Evolutionary conservation across 805 yeast species (phyloP).

Genomic region (Ascoidea tarda): DNA sequence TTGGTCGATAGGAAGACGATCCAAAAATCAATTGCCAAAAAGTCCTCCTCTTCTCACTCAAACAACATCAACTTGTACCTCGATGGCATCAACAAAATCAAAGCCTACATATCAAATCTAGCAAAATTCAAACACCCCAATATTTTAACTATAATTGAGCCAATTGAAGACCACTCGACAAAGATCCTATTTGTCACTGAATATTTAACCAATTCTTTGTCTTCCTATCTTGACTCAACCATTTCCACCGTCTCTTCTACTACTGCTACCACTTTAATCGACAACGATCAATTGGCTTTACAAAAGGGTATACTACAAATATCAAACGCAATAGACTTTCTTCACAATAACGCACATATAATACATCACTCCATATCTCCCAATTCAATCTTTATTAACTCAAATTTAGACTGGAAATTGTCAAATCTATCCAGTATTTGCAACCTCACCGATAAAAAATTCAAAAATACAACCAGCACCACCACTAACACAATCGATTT

Average conservation of each 20-base stretch:
- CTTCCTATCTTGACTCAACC: too few species aligned
- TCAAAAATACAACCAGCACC: constrained; percentile 25
- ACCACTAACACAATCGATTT: constrained; percentile 20
- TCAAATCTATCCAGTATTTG: constrained; percentile 49
- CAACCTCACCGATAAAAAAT: constrained; percentile 33
- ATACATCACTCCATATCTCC: constrained; percentile 77
- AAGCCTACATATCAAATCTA: constrained; percentile 54
- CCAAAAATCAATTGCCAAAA: constrained; percentile 22
- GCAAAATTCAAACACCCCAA: constrained; percentile 85
- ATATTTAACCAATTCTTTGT: constrained; percentile 44
- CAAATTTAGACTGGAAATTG: constrained; percentile 88
- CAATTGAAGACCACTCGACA: constrained; percentile 73
- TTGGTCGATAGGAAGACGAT: constrained; percentile 30
- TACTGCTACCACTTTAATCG: constrained; percentile 13
- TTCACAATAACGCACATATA: constrained; percentile 62
- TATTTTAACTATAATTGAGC: constrained; percentile 71
- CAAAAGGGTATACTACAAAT: constrained; percentile 77
- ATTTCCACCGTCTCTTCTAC: constrained; percentile 20
- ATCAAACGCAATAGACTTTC: constrained; percentile 64
- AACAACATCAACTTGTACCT: constrained; percentile 10
- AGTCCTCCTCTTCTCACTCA: neutral
- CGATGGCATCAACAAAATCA: constrained; percentile 54
- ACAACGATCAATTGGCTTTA: constrained; percentile 52
- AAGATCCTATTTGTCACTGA: constrained; percentile 79
- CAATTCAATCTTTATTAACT: constrained; percentile 57